Evolutionary conservation across 257 asterid genomes (phyloP), one percentile per base, ranked within the genome.

Genomic region (Osmanthus fragrans): DNA sequence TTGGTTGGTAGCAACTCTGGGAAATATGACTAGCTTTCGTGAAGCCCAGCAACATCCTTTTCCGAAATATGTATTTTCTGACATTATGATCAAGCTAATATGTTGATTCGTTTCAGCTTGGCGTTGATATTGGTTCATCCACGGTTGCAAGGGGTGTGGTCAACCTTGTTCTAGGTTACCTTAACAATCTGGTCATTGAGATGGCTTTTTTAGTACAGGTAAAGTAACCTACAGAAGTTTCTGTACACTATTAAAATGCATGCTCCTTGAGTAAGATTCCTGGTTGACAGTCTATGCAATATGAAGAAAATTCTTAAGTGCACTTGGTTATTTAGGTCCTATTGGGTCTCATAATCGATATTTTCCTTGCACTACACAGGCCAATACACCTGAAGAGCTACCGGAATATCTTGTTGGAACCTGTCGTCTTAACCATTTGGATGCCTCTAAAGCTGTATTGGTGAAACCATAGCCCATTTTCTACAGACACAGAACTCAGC

Each of bases 131-230:
- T 72, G 98, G 98, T 21, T 92, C 97, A 58, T 94, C 98, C 29
- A 94, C 96, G 34, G 92, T 94, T 60, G 98, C 98, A 4, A 86
- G 98, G 76, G 95, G 96, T n/a, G 97, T 94, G 47, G 95, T 87
- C 84, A 94, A 86, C 86, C 96, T 94, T 70, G 98, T 92, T 80
- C 86, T 90, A 10, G 98, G 98, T 21, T 90, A 93, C 87, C 89
- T 93, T 60, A 88, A 89, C 87, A 93, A 92, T 80, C 87, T 93
- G 76, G 92, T 93, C 27, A 90, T 91, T 32, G 98, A 92, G 87
- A 87, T 93, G 95, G 98, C 97, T 58, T 93, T 93, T 80, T 76
- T 93, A 79, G 86, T 92, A 81, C 94, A 90, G 96, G 96, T 92
- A 87, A 73, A 73, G 34, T 45, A 36, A 27, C 30, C 25, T 68